phyloP scores from a whole-genome alignment of 441 rosid genomes.

The Gossypium gossypioides region DNA sequence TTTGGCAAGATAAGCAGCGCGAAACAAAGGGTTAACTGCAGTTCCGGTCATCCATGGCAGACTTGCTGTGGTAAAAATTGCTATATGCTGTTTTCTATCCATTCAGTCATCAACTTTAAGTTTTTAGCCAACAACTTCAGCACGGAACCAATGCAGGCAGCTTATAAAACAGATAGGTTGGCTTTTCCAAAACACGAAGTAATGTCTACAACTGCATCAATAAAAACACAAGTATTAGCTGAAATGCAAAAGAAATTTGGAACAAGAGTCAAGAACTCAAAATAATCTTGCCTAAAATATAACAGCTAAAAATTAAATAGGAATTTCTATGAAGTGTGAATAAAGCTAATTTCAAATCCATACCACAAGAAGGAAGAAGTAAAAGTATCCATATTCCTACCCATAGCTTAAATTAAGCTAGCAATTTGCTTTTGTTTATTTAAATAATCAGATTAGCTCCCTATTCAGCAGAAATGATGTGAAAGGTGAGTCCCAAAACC shows the following conservation, averaged over 20 bases:
- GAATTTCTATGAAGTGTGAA: not conserved
- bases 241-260: not conserved
- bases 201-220: not conserved
- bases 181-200: not conserved
- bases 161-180: not conserved
- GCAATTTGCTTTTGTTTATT: not conserved
- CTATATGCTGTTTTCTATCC: conserved; percentile 56
- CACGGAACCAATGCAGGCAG: not conserved
- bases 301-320: not conserved
- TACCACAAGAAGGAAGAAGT: not conserved
- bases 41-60: conserved; percentile 99
- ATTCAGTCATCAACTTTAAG: conserved; percentile 30
- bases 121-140: not conserved
- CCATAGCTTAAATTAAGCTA: conserved; percentile 1
- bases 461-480: not conserved
- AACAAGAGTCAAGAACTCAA: not conserved
- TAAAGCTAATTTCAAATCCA: not conserved
- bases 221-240: not conserved
- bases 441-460: not conserved
- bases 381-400: not conserved
- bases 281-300: not conserved
- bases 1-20: conserved; percentile 84
- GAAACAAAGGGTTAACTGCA: conserved; percentile 87
- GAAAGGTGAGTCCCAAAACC: not conserved
- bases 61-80: conserved; percentile 85